These are phyloP conservation scores for Sambucus nigra DNA, from an alignment of 129 eudicot genomes.

Conservation along the genomic window DNA sequence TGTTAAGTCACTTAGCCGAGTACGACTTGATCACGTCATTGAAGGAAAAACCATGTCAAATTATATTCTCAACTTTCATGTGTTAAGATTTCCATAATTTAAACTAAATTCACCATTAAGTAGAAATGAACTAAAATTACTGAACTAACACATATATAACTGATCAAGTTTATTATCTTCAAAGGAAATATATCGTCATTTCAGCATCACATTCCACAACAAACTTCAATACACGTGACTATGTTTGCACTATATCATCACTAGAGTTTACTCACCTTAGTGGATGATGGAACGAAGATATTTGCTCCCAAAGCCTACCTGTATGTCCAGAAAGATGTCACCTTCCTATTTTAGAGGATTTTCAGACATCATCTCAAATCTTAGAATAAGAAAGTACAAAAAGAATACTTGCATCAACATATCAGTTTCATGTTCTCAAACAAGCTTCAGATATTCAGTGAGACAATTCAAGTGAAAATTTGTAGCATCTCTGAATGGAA, in stretches of 20 bases:
- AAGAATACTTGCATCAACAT: not conserved
- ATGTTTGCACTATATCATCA: not conserved
- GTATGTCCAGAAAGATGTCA: not conserved
- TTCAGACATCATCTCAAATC: not conserved
- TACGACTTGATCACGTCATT: too few relatives aligned
- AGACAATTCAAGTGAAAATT: not conserved
- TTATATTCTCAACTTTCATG: too few relatives aligned
- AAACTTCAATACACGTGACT: not conserved
- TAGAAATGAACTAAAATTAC: too few relatives aligned
- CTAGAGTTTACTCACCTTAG: not conserved
- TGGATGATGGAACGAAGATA: not conserved
- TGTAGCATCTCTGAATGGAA: not conserved
- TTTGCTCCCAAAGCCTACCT: not conserved
- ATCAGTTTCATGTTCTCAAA: constrained; percentile 8
- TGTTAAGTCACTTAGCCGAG: too few relatives aligned
- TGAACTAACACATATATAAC: not conserved
- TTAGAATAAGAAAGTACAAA: not conserved
- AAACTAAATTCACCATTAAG: too few relatives aligned
- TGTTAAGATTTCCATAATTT: too few relatives aligned
- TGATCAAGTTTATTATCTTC: not conserved
- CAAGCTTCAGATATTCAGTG: not conserved
- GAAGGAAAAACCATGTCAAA: too few relatives aligned
- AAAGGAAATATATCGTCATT: not conserved
- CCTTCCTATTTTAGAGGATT: not conserved
- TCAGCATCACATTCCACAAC: not conserved